A percentile compares a stretch with the other conserved stretches of the same genome.
Evolutionary conservation across 768 basidiomycete species (phyloP).

Genomic region (Xerocomellus amylosporus): DNA sequence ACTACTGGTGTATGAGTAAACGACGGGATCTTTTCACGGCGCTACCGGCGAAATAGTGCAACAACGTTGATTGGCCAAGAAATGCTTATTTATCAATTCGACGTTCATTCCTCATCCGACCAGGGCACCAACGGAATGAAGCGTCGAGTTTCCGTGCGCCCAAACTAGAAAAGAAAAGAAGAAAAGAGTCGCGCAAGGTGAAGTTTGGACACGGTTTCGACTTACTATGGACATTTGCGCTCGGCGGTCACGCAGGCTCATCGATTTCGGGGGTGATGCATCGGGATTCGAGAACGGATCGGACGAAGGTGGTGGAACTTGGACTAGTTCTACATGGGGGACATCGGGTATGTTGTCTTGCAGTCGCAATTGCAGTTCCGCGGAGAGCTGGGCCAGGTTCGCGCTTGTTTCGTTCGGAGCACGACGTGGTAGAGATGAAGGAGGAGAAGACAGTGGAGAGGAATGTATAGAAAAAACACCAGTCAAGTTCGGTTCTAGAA

Average conservation of each 20-base stretch:
- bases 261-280: constrained; percentile 22
- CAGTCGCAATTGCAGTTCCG: background rate
- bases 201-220: background rate
- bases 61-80: constrained; percentile 15
- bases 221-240: constrained; percentile 31
- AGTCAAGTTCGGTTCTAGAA: background rate
- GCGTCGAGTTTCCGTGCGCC: constrained; percentile 27
- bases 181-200: background rate
- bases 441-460: constrained; percentile 15
- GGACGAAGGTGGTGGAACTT: background rate
- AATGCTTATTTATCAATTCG: constrained; percentile 11
- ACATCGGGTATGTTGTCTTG: background rate
- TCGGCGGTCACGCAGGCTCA: constrained; percentile 33
- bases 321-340: background rate
- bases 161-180: constrained; percentile 20
- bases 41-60: constrained; percentile 6
- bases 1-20: background rate
- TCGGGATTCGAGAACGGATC: constrained; percentile 1
- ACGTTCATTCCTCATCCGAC: constrained; percentile 30
- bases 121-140: constrained; percentile 31
- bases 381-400: background rate
- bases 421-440: background rate
- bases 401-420: background rate
- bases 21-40: constrained; percentile 11
- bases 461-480: constrained; percentile 15